Base-by-base conservation (phyloP, 2,329 filamentous ascomycete genomes). In the Boeremia exigua region DNA sequence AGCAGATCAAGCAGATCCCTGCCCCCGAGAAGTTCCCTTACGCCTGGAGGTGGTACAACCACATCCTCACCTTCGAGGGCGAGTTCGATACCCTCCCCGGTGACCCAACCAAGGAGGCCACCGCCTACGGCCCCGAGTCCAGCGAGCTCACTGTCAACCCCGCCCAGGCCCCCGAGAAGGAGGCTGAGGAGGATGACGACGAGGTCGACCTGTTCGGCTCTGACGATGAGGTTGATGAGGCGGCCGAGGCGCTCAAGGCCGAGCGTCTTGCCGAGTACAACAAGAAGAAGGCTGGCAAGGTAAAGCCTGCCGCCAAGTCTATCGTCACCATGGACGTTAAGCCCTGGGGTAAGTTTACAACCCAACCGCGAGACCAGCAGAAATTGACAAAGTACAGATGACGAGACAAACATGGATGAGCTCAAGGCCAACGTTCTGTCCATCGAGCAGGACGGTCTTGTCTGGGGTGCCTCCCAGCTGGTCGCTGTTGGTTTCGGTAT, bases 31-130 rank as follows among this genome's bases (percentile, higher is more conserved):
- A 96, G 84, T 96, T 90, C 88, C 92, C 94, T 74, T 85, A 96
- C 83, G 92, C 90, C 75, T 92, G 91, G 76, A 90, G 95, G 80
- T 99, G 95, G 95, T 97, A 96, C 88, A 96, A 96, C 87, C 94
- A 99, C 87, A 91, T 97, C 77, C 87, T 90, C 78, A 90, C 90
- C 71, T 96, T 91, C 83, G 88, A 96, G 85, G 85, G 89, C 68
- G 94, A 98, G 80, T 98, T 98, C 84, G 84, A 89, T 73, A 90
- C 88, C 65, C 90, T 99, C 48, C 86, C 92, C 56, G 95, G 95
- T 79, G 94, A 98, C 82, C 86, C 93, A 70, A 89, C 90, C 79
- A 92, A 95, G 84, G 84, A 89, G 67, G 91, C 89, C 84, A 93
- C 90, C 72, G 86, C 88, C 77, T 98, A 98, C 82, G 95, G 95